A percentile compares a stretch with the other conserved stretches of the same genome.
phyloP scores from a whole-genome alignment of 352 stramenopile species.

The Phytopythium litorale region DNA sequence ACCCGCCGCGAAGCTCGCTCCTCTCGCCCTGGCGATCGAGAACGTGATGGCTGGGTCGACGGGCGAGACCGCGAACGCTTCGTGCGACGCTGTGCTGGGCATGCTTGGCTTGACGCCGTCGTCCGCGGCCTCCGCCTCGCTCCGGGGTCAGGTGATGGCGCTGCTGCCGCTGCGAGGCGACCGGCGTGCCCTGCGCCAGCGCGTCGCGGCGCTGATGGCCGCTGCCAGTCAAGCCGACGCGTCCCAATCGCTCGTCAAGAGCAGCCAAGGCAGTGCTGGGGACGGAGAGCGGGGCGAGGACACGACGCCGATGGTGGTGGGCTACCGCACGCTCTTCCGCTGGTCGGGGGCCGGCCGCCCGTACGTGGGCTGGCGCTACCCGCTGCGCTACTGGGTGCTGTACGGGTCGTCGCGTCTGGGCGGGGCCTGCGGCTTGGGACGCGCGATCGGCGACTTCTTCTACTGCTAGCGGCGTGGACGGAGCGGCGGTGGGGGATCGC shows the following conservation, averaged over 20 bases:
- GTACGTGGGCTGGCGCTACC: slow-evolving; percentile 7
- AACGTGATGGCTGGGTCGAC: not conserved
- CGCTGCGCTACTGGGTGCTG: slow-evolving; percentile 2
- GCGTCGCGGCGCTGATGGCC: not conserved
- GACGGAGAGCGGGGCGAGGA: not conserved
- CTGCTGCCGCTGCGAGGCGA: not conserved
- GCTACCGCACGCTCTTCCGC: slow-evolving; percentile 8
- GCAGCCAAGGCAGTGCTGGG: not conserved
- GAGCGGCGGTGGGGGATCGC: not conserved
- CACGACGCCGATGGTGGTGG: not conserved
- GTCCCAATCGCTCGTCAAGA: not conserved
- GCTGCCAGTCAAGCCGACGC: not conserved
- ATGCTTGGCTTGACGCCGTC: not conserved
- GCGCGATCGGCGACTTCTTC: not conserved
- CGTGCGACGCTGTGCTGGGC: not conserved
- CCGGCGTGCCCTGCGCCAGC: not conserved
- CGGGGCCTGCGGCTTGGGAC: not conserved
- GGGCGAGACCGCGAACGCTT: not conserved
- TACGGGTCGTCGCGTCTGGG: not conserved
- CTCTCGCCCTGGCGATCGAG: not conserved
- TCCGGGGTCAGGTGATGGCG: not conserved
- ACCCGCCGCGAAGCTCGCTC: not conserved
- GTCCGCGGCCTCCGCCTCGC: not conserved
- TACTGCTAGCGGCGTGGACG: not conserved
- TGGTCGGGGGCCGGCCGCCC: not conserved